A percentile compares a stretch with the other conserved stretches of the same genome.
These are phyloP conservation scores for Solanum appendiculatum DNA, from an alignment of 257 asterid species.

Conservation along the genomic window DNA sequence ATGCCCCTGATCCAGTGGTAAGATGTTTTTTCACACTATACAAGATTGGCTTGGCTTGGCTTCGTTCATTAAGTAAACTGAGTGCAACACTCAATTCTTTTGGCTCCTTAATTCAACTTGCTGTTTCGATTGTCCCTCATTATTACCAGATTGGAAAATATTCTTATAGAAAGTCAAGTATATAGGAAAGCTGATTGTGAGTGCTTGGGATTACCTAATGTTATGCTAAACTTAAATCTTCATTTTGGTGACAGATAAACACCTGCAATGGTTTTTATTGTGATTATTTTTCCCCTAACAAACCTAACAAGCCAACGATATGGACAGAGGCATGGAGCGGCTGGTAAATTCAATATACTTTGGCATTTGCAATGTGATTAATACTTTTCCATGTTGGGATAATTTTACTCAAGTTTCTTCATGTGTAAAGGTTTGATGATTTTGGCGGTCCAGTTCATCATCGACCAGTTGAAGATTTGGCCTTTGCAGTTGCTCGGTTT, in stretches of 20 bases:
- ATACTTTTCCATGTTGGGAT: not conserved
- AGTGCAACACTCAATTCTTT: not conserved
- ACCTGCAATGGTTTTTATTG: slow-evolving; percentile 95
- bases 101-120: not conserved
- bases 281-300: slow-evolving; percentile 84
- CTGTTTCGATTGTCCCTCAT: not conserved
- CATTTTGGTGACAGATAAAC: slow-evolving; percentile 57
- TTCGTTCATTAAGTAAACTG: not conserved
- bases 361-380: not conserved
- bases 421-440: slow-evolving; percentile 64
- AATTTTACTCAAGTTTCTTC: not conserved
- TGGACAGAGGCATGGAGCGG: slow-evolving; percentile 99
- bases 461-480: slow-evolving; percentile 96
- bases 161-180: not conserved
- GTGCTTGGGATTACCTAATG: not conserved
- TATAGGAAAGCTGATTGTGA: not conserved
- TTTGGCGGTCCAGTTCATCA: slow-evolving; percentile 82
- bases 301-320: slow-evolving; percentile 74
- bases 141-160: not conserved
- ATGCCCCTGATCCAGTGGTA: slow-evolving; percentile 99
- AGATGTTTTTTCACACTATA: not conserved
- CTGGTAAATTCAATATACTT: slow-evolving; percentile 44
- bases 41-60: not conserved
- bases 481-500: slow-evolving; percentile 86
- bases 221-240: not conserved